A percentile compares a stretch with the other conserved stretches of the same genome.
Conservation (phyloP, 345 rosid genomes). For the Citrus unshiu region DNA sequence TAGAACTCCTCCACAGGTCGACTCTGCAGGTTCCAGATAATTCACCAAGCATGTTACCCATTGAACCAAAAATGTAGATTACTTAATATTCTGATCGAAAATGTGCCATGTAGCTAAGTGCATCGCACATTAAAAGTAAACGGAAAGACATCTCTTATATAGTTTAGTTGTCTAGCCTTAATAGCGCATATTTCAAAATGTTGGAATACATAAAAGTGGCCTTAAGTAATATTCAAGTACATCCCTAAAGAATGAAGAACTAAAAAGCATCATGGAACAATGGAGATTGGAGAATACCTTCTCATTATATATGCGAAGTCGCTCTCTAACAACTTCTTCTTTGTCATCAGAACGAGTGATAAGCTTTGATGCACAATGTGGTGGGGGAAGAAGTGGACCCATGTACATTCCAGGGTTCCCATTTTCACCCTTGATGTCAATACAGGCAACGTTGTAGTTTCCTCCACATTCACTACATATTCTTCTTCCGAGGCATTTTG, state of each 20-base stretch:
- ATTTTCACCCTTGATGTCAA: slow-evolving; percentile 80
- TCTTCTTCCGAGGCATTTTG: slow-evolving; percentile 95
- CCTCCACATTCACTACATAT: slow-evolving; percentile 87
- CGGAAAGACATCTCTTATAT: background rate
- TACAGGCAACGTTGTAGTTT: slow-evolving; percentile 82
- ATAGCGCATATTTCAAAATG: background rate
- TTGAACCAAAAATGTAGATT: background rate
- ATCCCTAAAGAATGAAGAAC: background rate
- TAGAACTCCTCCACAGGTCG: slow-evolving; percentile 94
- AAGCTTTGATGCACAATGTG: slow-evolving; percentile 76
- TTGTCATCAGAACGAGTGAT: slow-evolving; percentile 87
- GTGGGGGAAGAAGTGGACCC: slow-evolving; percentile 98
- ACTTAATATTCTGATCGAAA: background rate
- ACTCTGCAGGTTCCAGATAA: slow-evolving; percentile 46
- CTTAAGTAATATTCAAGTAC: background rate
- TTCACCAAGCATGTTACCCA: background rate
- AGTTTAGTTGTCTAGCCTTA: background rate
- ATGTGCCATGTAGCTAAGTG: background rate
- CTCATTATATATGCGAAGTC: slow-evolving; percentile 72
- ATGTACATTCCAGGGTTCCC: slow-evolving; percentile 78
- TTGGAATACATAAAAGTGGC: background rate
- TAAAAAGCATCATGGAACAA: background rate
- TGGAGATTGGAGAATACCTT: slow-evolving; percentile 36
- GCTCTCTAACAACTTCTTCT: slow-evolving; percentile 82
- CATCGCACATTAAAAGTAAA: background rate